Evolutionary conservation across 164 flowering plant species (phyloP), one percentile per base, ranked within the genome.

Genomic region (Vitis cinerea): DNA sequence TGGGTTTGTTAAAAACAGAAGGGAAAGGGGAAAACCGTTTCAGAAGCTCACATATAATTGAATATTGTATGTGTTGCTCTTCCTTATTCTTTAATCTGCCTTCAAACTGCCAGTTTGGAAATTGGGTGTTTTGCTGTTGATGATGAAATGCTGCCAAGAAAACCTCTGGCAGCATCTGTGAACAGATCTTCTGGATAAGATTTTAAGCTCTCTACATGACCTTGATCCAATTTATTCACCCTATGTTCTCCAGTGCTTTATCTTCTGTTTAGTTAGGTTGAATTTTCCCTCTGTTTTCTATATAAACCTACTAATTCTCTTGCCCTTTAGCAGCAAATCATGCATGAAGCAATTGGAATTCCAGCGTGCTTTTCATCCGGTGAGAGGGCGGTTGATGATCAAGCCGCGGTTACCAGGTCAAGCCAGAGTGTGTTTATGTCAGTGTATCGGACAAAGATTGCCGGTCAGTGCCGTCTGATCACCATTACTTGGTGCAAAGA

Each of bases 401-500:
- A 74, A 7, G 65, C 78, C 1, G 16, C 65, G 10, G 74, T 73
- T 23, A 70, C 80, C 52, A 70, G 79, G 64, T 78, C 85, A 47
- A 83, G 85, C 17, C 86, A 84, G 65, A 83, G 87, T 23, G 80
- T 84, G 2, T 77, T 74, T 57, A 77, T 82, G 77, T 85, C 88
- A 0, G 76, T 76, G 0, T 85, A 82, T 30, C 57, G 63, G 49
- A 85, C 90, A 15, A 83, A 84, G 67, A 72, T 88, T 10, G 88
- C 83, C 1, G 83, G 81, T 61, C 84, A 82, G 66, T 79, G 81
- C 58, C 83, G 88, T 9, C 50, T 82, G 61, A 81, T 88, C 77
- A 84, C 88, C 31, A 54, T 83, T 8, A 80, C 82, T 8, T 88
- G 92, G 92, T 86, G 83, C 83, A 88, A 82, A 77, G 81, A 86